Conservation (phyloP, 192 early-diverging fungal genomes). For the Entophlyctis luteolus region DNA sequence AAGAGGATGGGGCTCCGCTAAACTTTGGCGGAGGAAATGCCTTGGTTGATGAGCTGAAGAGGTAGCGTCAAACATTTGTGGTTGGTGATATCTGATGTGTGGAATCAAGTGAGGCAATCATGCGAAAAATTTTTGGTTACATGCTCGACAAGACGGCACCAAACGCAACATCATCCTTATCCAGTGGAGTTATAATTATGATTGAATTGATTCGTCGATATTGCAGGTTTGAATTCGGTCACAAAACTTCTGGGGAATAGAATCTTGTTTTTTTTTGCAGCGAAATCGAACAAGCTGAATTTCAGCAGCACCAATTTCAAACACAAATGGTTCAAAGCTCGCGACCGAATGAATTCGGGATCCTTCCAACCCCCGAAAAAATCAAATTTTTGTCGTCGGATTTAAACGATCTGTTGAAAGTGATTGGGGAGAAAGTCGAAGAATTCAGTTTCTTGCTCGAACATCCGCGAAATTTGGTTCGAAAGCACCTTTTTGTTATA, state of each 20-base stretch:
- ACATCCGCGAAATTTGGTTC: constrained; percentile 69
- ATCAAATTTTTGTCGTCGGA: constrained; percentile 59
- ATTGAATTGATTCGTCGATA: constrained; percentile 97
- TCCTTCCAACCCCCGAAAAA: constrained; percentile 47
- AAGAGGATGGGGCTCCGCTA: constrained; percentile 20
- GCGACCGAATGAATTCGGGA: constrained; percentile 14
- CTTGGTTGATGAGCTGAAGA: constrained; percentile 50
- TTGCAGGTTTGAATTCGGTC: constrained; percentile 71
- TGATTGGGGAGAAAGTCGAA: constrained; percentile 70
- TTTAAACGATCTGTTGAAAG: constrained; percentile 85
- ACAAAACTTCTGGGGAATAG: no score
- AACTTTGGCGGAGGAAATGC: constrained; percentile 42
- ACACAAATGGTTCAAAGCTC: constrained; percentile 27
- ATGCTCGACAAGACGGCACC: constrained; percentile 82
- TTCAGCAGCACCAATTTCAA: constrained; percentile 56
- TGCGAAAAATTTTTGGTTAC: constrained; percentile 72
- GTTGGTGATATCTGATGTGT: no score
- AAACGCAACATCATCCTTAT: constrained; percentile 79
- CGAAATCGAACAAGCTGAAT: constrained; percentile 61
- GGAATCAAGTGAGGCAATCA: constrained; percentile 72
- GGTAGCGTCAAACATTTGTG: no score
- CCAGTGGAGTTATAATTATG: constrained; percentile 92
- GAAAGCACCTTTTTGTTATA: no score
- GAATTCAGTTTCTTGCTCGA: constrained; percentile 76
- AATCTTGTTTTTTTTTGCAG: no score